Evolutionary conservation across 768 basidiomycete species (phyloP).

Genomic region (Amanita brunnescens): DNA sequence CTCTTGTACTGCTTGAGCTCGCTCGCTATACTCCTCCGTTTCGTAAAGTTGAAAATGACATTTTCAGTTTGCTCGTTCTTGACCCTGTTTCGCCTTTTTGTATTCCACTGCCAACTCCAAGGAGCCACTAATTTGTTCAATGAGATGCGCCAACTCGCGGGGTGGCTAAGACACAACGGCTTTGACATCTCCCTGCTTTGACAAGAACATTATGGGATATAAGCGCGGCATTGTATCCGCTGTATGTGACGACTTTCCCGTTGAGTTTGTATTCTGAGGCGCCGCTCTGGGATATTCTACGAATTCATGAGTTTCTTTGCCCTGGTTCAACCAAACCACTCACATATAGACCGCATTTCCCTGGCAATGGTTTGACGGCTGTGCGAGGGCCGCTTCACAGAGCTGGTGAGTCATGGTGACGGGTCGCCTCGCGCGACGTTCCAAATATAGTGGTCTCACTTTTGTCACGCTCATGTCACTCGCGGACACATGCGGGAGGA

Average conservation of each 20-base stretch:
- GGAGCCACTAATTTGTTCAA: slow-evolving; percentile 95
- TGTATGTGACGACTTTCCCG: slow-evolving; percentile 70
- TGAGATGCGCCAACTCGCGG: slow-evolving; percentile 81
- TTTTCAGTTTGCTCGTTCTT: slow-evolving; percentile 90
- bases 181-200: slow-evolving; percentile 98
- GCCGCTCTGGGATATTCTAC: slow-evolving; percentile 80
- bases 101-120: slow-evolving; percentile 85
- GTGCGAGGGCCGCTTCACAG: no score
- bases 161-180: slow-evolving; percentile 94
- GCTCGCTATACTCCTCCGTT: slow-evolving; percentile 84
- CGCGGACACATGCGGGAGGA: no score
- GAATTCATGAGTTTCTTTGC: not conserved
- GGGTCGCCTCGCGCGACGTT: no score
- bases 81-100: slow-evolving; percentile 78
- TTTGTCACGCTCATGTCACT: no score
- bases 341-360: no score
- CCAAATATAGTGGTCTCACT: no score
- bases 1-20: slow-evolving; percentile 97
- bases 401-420: no score
- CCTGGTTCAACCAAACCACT: slow-evolving; percentile 23
- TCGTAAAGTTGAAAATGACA: slow-evolving; percentile 91
- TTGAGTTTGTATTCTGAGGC: slow-evolving; percentile 90
- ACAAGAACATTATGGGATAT: slow-evolving; percentile 90
- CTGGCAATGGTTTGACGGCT: no score
- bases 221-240: slow-evolving; percentile 83